Base-by-base conservation (phyloP, 306 rosid species). In the Oxytropis ochrocephala region DNA sequence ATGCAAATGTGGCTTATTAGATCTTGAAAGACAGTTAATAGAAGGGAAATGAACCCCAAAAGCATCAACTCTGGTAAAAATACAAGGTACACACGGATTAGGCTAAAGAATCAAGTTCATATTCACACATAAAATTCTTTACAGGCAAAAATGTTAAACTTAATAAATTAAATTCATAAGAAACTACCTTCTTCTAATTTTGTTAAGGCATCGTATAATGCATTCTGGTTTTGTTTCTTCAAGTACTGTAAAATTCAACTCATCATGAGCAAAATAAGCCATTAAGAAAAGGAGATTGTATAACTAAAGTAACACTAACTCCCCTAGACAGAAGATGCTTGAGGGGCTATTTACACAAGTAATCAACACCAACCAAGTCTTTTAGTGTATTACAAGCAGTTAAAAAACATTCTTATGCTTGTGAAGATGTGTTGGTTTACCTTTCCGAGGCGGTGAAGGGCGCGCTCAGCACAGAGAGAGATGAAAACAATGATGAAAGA, bases 31-130 rank as follows among this genome's bases (percentile, higher is more conserved):
- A 81, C 94, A 4, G 96, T 87, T 74, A 94, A 77, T 50, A 90
- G 84, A 57, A 94, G 89, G 61, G 98, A 94, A 62, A 94, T 94
- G 81, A 94, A 90, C 76, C 98, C 97, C 64, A 94, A 73, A 72
- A 94, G 91, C 96, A 94, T 94, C 80, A 94, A 77, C 58, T 94
- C 98, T 90, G 96, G 62, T 67, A 74, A 49, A 36, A 29, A 53
- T 65, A 74, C 29, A 47, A 54, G 42, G 12, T 51, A 32, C 53
- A 78, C 70, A 75, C 17, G 53, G 46, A 70, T 74, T 63, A 79
- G 82, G 64, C 49, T 35, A 48, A 41, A 32, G 16, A 76, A 46
- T 71, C 30, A 61, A 39, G 53, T 51, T 33, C 35, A 49, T 48
- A 39, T 49, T 32, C 48, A n/a, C 11, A 35, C 27, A 53, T 53